These are phyloP conservation scores for Trichosporon sp. DNA, from an alignment of 1,284 basidiomycete genomes.

Conservation along the genomic window DNA sequence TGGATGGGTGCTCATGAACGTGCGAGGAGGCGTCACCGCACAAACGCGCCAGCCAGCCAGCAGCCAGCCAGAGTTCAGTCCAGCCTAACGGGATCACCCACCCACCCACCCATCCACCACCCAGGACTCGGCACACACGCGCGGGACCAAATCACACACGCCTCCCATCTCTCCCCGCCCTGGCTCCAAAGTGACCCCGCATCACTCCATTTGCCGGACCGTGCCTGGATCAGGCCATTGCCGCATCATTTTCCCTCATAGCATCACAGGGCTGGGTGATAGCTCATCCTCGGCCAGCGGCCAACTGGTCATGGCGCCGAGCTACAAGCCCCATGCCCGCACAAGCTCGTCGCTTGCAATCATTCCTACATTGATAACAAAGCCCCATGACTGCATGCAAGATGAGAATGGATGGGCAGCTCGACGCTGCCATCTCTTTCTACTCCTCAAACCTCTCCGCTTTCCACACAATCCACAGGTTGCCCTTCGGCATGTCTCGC, in stretches of 20 bases:
- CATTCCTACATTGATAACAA: not conserved
- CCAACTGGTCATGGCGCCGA: too few species aligned
- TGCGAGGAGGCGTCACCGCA: slow-evolving; percentile 5
- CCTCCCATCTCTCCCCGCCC: not conserved
- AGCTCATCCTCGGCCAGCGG: too few species aligned
- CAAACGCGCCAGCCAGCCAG: not conserved
- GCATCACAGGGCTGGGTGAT: too few species aligned
- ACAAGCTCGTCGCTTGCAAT: not conserved
- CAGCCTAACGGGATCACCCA: too few species aligned
- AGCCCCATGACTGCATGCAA: too few species aligned
- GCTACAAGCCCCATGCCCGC: not conserved
- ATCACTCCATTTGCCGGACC: not conserved
- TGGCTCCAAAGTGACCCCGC: not conserved
- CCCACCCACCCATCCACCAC: too few species aligned
- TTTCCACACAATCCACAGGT: slow-evolving; percentile 38
- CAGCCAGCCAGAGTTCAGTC: not conserved
- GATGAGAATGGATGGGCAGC: too few species aligned
- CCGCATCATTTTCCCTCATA: too few species aligned
- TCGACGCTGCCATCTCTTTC: not conserved
- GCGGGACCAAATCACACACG: slow-evolving; percentile 8
- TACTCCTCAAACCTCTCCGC: not conserved
- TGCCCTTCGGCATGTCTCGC: slow-evolving; percentile 37
- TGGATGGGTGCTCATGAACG: slow-evolving; percentile 6
- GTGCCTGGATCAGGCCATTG: not conserved
- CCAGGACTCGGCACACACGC: too few species aligned